Base-by-base conservation (phyloP, 2,329 filamentous ascomycete species). In the Lasiodiplodia sp. region DNA sequence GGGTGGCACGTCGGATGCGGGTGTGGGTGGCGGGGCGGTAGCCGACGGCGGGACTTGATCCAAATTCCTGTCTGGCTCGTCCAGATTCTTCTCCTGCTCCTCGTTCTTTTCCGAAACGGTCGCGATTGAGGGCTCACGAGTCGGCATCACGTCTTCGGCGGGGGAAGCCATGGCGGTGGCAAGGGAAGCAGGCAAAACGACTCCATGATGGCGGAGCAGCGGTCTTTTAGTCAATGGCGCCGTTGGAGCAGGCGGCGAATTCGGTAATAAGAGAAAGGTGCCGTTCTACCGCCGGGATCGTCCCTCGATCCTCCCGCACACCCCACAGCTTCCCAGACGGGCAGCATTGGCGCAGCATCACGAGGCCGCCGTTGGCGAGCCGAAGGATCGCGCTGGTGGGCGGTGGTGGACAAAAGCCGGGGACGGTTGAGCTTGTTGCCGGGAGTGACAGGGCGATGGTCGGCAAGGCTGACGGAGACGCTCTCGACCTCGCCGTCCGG, bases 1-100 rank as follows among this genome's bases (percentile, higher is more conserved):
- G 0, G 87, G 87, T 1, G 86, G 84, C 3, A 64, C 60, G 31
- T 64, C 60, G 44, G 44, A 16, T 51, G 21, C 10, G 56, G 56
- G 23, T 2, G 21, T 14, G 11, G 37, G 12, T 12, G 56, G 37
- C n/a, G 21, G 58, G 5, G 47, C 31, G n/a, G 44, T 12, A 64
- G 60, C 28, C 60, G 47, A 37, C 3, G 47, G 44, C 47, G 10
- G 60, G 28, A 2, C 1, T 4, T 38, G n/a, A 5, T 52, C 60
- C 47, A 64, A 18, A 38, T 64, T 38, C 60, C n/a, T 34, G 8
- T 25, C 31, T n/a, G 60, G 60, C 44, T 25, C 60, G 60, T 64
- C 60, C 60, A 64, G 31, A 16, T 23, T 52, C 60, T 64, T 52
- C 14, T 64, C 60, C 18, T 18, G 58, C 31, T 64, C 60, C 2